Conservation (phyloP, 2,329 filamentous ascomycete species). For the Aspergillus sergii region DNA sequence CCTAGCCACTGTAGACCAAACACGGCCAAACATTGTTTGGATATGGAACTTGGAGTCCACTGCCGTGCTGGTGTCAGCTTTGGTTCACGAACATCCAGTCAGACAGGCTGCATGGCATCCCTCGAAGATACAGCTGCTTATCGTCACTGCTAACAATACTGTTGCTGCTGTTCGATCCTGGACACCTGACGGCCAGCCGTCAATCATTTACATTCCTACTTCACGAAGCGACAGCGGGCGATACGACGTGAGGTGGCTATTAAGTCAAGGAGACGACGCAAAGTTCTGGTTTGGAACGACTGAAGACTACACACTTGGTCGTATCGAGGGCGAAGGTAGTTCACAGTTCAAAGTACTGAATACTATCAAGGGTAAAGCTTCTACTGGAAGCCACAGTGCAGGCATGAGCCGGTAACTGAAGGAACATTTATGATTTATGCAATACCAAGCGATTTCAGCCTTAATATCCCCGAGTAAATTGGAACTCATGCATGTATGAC, state of each 20-base stretch:
- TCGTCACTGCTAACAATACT: constrained; percentile 39
- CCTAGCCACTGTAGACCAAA: constrained; percentile 44
- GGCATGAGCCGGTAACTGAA: constrained; percentile 22
- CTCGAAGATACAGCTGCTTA: constrained; percentile 38
- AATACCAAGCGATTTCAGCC: neutral
- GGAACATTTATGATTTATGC: neutral
- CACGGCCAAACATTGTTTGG: constrained; percentile 48
- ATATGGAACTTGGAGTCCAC: constrained; percentile 43
- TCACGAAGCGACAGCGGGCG: constrained; percentile 36
- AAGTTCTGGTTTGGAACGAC: constrained; percentile 40
- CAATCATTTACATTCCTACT: constrained; percentile 35
- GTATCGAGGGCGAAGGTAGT: constrained; percentile 26
- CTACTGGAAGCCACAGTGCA: constrained; percentile 19
- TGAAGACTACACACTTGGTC: constrained; percentile 38
- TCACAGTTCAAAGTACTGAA: constrained; percentile 33
- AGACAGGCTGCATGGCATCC: constrained; percentile 45
- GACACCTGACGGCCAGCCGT: constrained; percentile 32
- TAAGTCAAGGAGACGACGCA: constrained; percentile 22
- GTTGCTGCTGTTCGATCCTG: constrained; percentile 37
- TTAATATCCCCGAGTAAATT: neutral
- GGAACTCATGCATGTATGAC: neutral
- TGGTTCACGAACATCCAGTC: constrained; percentile 47
- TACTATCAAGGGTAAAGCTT: constrained; percentile 27
- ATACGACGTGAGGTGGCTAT: constrained; percentile 39
- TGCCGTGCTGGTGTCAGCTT: constrained; percentile 33